Evolutionary conservation across 306 rosid species (phyloP).

Genomic region (Luffa acutangula): DNA sequence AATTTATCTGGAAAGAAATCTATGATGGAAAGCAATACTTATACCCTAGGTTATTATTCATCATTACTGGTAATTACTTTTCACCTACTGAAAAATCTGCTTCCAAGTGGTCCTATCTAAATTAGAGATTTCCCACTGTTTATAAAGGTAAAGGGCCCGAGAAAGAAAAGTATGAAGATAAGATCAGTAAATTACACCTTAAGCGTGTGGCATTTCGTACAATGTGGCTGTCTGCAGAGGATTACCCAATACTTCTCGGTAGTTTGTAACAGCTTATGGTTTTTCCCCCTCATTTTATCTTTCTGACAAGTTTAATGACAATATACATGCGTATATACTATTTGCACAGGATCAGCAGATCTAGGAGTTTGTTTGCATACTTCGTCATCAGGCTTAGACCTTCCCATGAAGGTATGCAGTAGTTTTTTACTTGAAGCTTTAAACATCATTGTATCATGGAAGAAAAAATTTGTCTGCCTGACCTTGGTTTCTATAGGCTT

Average conservation of each 20-base stretch:
- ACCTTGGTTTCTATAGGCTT: background rate
- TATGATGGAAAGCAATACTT: constrained; percentile 44
- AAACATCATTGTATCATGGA: background rate
- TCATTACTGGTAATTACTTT: constrained; percentile 56
- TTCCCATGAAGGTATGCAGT: constrained; percentile 84
- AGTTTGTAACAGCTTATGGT: constrained; percentile 17
- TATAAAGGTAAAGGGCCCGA: constrained; percentile 88
- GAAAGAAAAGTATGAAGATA: constrained; percentile 69
- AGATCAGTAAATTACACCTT: constrained; percentile 61
- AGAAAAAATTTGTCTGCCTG: background rate
- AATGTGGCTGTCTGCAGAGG: constrained; percentile 94
- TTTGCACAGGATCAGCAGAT: constrained; percentile 77
- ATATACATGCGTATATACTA: constrained; percentile 2
- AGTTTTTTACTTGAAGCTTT: background rate
- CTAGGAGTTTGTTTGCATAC: constrained; percentile 94
- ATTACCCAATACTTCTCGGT: constrained; percentile 87
- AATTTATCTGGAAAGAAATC: constrained; percentile 62
- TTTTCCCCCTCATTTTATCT: background rate
- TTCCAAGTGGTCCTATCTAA: constrained; percentile 10
- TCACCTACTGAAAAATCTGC: background rate
- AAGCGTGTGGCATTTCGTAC: constrained; percentile 97
- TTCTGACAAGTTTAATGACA: constrained; percentile 3
- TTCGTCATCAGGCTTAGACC: constrained; percentile 95
- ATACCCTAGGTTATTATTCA: constrained; percentile 79
- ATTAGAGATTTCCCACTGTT: constrained; percentile 6